phyloP scores from a whole-genome alignment of 2,329 filamentous ascomycete species.

The Whalleya microplaca region DNA sequence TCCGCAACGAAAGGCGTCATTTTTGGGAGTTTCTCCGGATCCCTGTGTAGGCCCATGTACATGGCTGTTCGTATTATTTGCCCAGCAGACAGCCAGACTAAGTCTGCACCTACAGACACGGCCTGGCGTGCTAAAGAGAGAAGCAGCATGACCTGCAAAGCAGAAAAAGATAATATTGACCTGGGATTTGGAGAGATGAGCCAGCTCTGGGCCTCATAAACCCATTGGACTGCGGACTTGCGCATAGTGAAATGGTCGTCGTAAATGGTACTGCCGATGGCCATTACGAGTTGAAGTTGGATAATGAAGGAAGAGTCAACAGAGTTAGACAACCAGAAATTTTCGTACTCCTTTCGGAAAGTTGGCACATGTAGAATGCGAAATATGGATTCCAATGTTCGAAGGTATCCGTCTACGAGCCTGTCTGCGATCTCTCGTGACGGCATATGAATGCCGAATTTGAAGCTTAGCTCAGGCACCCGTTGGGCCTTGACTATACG shows the following conservation, averaged over 20 bases:
- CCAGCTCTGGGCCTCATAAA: conserved; percentile 57
- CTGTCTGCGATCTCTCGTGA: conserved; percentile 48
- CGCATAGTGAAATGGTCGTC: conserved; percentile 50
- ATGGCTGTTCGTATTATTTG: conserved; percentile 57
- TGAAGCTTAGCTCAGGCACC: conserved; percentile 39
- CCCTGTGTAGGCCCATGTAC: conserved; percentile 62
- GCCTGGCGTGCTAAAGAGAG: conserved; percentile 53
- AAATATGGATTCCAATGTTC: conserved; percentile 59
- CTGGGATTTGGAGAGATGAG: conserved; percentile 52
- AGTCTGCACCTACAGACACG: conserved; percentile 51
- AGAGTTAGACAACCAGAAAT: conserved; percentile 49
- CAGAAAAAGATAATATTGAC: conserved; percentile 50
- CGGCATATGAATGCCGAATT: conserved; percentile 46
- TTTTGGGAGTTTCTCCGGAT: conserved; percentile 53
- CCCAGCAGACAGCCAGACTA: conserved; percentile 57
- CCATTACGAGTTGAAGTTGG: conserved; percentile 58
- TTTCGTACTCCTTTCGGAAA: conserved; percentile 57
- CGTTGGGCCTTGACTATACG: conserved; percentile 48
- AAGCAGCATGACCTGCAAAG: conserved; percentile 57
- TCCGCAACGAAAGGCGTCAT: conserved; percentile 54
- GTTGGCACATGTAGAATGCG: conserved; percentile 62
- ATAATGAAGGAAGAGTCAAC: conserved; percentile 51
- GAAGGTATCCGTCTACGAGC: conserved; percentile 57
- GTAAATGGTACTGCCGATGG: conserved; percentile 52
- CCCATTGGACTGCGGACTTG: conserved; percentile 50